Conservation (phyloP, 1,284 basidiomycete genomes). For the Papiliotrema nemorosa region DNA sequence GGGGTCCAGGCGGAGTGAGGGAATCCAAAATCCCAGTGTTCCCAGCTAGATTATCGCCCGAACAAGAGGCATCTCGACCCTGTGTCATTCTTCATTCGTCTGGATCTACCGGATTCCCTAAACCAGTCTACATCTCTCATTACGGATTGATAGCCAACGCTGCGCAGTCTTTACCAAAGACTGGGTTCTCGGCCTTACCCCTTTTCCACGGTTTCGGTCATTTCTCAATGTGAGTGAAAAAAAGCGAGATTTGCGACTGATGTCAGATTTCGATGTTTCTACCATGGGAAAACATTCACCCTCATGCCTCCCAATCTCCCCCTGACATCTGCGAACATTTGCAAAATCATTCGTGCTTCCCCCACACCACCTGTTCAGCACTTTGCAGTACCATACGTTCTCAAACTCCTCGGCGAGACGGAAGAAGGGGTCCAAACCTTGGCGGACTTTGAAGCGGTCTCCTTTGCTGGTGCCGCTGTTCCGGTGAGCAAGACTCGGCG, state of each 20-base stretch:
- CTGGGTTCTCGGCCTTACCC: constrained; percentile 55
- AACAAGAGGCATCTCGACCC: constrained; percentile 52
- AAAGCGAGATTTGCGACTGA: not conserved
- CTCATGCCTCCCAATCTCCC: constrained; percentile 58
- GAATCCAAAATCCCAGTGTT: constrained; percentile 45
- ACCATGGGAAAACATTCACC: constrained; percentile 52
- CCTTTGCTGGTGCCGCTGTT: constrained; percentile 46
- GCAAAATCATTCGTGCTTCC: constrained; percentile 35
- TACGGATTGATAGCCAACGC: constrained; percentile 44
- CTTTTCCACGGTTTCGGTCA: constrained; percentile 55
- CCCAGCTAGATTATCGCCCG: constrained; percentile 50
- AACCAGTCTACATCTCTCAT: constrained; percentile 45
- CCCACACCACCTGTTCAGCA: constrained; percentile 43
- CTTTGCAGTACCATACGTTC: constrained; percentile 52
- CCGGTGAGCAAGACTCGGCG: constrained; percentile 15
- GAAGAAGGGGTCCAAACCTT: constrained; percentile 54
- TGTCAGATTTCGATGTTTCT: constrained; percentile 48
- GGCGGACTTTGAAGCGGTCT: constrained; percentile 55
- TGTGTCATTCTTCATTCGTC: constrained; percentile 61
- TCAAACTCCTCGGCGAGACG: constrained; percentile 56
- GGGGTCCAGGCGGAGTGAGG: constrained; percentile 49
- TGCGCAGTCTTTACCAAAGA: constrained; percentile 42
- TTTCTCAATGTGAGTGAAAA: constrained; percentile 49
- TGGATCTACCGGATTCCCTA: constrained; percentile 57
- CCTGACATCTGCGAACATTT: constrained; percentile 55